A percentile compares a stretch with the other conserved stretches of the same genome.
phyloP scores from a whole-genome alignment of 352 stramenopile species.

The Phytophthora palmivora region DNA sequence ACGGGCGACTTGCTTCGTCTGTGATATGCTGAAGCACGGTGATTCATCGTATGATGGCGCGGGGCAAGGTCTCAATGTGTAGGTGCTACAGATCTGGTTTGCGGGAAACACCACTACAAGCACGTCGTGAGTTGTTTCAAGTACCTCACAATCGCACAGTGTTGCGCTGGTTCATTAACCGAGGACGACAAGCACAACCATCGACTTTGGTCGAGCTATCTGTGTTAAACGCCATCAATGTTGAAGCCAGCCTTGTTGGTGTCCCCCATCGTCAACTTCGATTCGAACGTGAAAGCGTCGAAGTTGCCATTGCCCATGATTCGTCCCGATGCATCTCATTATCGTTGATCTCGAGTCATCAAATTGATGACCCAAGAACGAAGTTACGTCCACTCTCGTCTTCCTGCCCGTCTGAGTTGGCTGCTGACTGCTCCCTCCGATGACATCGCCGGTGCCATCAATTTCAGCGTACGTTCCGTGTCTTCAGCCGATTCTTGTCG shows the following conservation, averaged over 20 bases:
- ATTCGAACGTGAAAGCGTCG: conserved; percentile 19
- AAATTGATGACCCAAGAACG: conserved; percentile 28
- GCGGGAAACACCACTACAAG: background rate
- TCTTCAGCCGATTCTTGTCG: background rate
- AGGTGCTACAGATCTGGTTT: background rate
- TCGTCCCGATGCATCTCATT: background rate
- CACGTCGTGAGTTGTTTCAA: background rate
- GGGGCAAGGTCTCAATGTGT: background rate
- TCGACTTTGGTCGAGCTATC: background rate
- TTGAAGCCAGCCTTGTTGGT: background rate
- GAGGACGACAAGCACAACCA: background rate
- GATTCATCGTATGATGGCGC: no score
- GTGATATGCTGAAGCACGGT: background rate
- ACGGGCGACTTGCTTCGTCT: conserved; percentile 27
- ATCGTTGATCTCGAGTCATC: conserved; percentile 19
- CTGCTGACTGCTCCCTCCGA: conserved; percentile 2
- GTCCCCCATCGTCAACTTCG: conserved; percentile 8
- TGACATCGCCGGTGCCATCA: background rate
- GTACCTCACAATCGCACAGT: background rate
- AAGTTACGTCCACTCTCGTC: background rate
- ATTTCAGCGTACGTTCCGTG: background rate
- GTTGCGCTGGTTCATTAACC: background rate
- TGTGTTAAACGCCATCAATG: background rate
- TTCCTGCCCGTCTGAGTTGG: background rate
- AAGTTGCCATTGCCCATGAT: conserved; percentile 3